phyloP scores from a whole-genome alignment of 176 grass and related monocot genomes.

The Aegilops sharonensis region DNA sequence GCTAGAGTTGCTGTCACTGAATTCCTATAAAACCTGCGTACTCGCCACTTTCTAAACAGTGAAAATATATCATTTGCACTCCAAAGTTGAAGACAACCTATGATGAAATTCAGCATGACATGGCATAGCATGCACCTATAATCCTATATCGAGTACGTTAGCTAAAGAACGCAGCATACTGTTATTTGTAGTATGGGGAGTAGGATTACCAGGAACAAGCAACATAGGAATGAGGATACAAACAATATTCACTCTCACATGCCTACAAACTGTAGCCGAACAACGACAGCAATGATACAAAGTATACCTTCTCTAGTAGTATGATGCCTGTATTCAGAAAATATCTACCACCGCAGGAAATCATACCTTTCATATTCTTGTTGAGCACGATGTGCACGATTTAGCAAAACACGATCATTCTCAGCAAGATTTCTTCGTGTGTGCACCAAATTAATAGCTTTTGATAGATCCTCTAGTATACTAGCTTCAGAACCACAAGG shows the following conservation, averaged over 20 bases:
- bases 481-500: constrained; percentile 92
- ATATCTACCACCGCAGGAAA: not conserved
- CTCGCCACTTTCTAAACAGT: not conserved
- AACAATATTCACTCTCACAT: not conserved
- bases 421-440: constrained; percentile 77
- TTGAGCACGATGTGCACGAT: constrained; percentile 78
- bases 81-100: not conserved
- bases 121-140: not conserved
- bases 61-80: constrained; percentile 10
- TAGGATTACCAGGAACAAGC: constrained; percentile 8
- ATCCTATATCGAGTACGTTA: not conserved
- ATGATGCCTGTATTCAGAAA: constrained; percentile 6
- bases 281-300: not conserved
- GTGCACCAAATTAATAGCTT: constrained; percentile 85
- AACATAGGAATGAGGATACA: not conserved
- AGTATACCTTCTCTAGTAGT: not conserved
- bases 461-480: constrained; percentile 89
- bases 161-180: not conserved
- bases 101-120: not conserved
- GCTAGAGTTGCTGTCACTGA: not conserved
- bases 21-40: too few relatives aligned
- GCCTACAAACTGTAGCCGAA: not conserved
- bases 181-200: not conserved
- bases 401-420: constrained; percentile 86
- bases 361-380: constrained; percentile 95